Conservation (phyloP, 345 rosid genomes). For the Chamaenerion angustifolium region DNA sequence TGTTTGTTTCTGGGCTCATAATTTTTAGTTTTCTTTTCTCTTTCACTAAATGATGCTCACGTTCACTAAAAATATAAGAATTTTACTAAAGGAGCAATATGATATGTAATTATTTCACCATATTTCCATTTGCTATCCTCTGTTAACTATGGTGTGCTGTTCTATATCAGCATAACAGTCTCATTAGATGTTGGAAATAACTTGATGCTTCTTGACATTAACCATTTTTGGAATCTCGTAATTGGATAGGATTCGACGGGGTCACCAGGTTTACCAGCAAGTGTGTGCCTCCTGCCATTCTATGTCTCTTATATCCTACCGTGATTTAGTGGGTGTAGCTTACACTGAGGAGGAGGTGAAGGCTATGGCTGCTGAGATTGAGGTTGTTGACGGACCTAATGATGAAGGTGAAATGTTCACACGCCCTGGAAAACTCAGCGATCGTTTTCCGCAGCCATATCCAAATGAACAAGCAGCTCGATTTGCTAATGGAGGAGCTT, state of each 20-base stretch:
- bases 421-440: constrained; percentile 97
- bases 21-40: no score
- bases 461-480: constrained; percentile 90
- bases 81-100: no score
- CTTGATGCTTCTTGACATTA: no score
- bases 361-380: constrained; percentile 99
- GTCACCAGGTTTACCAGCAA: constrained; percentile 94
- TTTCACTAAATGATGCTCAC: no score
- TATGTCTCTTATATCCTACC: constrained; percentile 84
- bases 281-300: constrained; percentile 99
- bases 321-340: constrained; percentile 96
- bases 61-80: no score
- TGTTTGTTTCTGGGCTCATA: neutral
- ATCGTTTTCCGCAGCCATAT: constrained; percentile 90
- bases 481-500: constrained; percentile 99
- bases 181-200: no score
- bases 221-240: no score
- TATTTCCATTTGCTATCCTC: no score
- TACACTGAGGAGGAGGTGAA: constrained; percentile 95
- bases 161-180: no score
- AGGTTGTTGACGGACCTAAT: constrained; percentile 96
- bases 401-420: constrained; percentile 99
- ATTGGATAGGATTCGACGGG: constrained; percentile 75
- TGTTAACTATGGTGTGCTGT: no score
- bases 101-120: no score